A percentile compares a stretch with the other conserved stretches of the same genome.
These are phyloP conservation scores for Coniochaeta ligniaria DNA, from an alignment of 2,329 filamentous ascomycete genomes.

Conservation along the genomic window DNA sequence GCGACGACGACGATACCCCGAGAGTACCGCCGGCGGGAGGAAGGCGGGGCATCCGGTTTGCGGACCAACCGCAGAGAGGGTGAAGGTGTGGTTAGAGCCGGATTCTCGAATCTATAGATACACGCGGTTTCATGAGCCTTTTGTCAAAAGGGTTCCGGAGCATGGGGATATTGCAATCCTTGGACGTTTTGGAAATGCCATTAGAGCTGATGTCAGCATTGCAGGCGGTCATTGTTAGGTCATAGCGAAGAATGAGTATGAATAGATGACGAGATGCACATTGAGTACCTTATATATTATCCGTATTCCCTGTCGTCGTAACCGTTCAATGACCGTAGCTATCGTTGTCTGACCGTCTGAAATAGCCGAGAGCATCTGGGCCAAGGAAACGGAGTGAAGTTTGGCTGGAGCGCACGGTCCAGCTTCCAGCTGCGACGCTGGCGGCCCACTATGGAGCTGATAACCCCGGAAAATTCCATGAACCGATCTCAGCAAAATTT, in stretches of 20 bases:
- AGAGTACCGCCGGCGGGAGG: conserved; percentile 36
- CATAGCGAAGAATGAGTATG: neutral
- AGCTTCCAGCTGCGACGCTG: neutral
- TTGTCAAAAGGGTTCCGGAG: neutral
- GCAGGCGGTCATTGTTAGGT: neutral
- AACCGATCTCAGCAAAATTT: conserved; percentile 3
- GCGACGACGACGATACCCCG: conserved; percentile 51
- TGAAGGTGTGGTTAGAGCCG: neutral
- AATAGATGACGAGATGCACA: neutral
- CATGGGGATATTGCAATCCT: neutral
- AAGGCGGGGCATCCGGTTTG: conserved; percentile 54
- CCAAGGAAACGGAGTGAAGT: too few relatives aligned
- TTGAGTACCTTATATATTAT: neutral
- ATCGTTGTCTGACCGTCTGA: neutral
- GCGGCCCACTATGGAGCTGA: neutral
- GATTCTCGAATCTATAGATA: neutral
- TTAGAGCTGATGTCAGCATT: neutral
- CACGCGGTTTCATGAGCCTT: neutral
- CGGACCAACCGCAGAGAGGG: conserved; percentile 31
- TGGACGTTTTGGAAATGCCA: neutral
- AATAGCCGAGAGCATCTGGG: too few relatives aligned
- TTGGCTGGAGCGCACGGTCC: neutral
- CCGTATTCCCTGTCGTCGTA: neutral
- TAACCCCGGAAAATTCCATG: conserved; percentile 1
- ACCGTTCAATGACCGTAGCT: neutral